Conservation (phyloP, 2,329 filamentous ascomycete genomes). For the Pseudopithomyces chartarum region DNA sequence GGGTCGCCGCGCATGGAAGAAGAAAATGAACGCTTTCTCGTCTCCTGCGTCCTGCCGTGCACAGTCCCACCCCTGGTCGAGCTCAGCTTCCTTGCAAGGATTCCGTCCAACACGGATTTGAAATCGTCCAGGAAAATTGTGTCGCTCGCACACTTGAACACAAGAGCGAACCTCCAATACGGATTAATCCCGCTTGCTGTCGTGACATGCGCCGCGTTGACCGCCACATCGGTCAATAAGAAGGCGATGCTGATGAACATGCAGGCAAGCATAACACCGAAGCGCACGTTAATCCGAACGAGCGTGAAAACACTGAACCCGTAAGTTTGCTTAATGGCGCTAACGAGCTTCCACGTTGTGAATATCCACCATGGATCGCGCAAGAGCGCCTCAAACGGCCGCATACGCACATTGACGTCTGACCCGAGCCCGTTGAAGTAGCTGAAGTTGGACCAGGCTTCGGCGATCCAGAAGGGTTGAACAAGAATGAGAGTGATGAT, state of each 20-base stretch:
- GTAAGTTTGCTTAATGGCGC: conserved; percentile 41
- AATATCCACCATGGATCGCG: conserved; percentile 46
- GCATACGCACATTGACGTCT: conserved; percentile 31
- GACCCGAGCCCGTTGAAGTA: conserved; percentile 43
- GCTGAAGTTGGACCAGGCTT: conserved; percentile 43
- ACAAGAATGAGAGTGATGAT: conserved; percentile 37
- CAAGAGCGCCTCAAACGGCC: conserved; percentile 39
- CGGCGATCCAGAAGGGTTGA: conserved; percentile 42
- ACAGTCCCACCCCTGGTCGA: conserved; percentile 20
- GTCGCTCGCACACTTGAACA: conserved; percentile 44
- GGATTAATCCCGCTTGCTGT: conserved; percentile 39
- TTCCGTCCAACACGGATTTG: conserved; percentile 42
- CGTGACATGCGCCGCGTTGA: conserved; percentile 35
- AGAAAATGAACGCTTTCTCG: conserved; percentile 20
- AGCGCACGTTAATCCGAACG: conserved; percentile 34
- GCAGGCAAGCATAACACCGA: conserved; percentile 41
- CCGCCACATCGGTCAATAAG: conserved; percentile 34
- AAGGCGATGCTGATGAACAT: conserved; percentile 41
- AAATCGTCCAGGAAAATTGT: conserved; percentile 45
- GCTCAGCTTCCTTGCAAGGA: conserved; percentile 32
- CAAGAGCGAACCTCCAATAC: conserved; percentile 42
- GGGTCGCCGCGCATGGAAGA: conserved; percentile 19
- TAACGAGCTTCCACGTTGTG: conserved; percentile 39
- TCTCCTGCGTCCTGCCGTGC: conserved; percentile 10
- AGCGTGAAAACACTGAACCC: conserved; percentile 32